Percentiles rank a stretch among this genome's conserved stretches.
Conservation (phyloP, 768 basidiomycete genomes). For the Rhodosporidiobolus odoratus region DNA sequence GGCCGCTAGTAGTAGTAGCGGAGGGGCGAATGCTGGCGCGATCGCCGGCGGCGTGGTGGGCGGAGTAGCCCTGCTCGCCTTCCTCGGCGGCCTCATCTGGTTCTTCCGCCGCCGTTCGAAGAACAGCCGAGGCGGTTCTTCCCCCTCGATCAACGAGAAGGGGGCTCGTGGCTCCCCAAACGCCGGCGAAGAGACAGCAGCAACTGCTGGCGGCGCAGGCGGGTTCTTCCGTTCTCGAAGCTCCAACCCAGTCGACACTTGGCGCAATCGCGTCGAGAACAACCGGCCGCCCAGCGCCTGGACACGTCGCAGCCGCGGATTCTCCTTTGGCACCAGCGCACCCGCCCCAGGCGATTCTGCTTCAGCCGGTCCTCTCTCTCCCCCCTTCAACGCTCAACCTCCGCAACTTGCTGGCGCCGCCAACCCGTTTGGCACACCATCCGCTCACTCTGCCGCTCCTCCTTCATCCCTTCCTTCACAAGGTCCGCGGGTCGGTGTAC, state of each 20-base stretch:
- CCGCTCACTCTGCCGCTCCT: not conserved
- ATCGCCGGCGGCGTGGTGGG: slow-evolving; percentile 2
- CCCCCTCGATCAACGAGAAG: not conserved
- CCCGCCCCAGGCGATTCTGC: too few species aligned
- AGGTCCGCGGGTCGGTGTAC: not conserved
- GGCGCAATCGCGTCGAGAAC: not conserved
- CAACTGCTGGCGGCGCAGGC: not conserved
- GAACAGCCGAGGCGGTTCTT: too few species aligned
- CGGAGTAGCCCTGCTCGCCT: not conserved
- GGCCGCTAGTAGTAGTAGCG: not conserved
- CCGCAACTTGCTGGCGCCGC: not conserved
- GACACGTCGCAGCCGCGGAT: not conserved
- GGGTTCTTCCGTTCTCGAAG: not conserved
- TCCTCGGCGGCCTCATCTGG: not conserved
- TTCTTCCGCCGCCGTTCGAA: not conserved
- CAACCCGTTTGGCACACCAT: not conserved
- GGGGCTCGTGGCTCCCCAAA: not conserved
- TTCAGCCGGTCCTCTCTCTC: not conserved
- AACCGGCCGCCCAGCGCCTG: not conserved
- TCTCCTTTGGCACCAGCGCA: not conserved
- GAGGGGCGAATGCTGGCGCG: not conserved
- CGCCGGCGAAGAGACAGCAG: not conserved
- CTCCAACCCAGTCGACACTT: not conserved
- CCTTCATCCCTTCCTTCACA: too few species aligned
- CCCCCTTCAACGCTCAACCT: not conserved